These are phyloP conservation scores for Phytophthora macrochlamydospora DNA, from an alignment of 352 stramenopile genomes.

Conservation along the genomic window DNA sequence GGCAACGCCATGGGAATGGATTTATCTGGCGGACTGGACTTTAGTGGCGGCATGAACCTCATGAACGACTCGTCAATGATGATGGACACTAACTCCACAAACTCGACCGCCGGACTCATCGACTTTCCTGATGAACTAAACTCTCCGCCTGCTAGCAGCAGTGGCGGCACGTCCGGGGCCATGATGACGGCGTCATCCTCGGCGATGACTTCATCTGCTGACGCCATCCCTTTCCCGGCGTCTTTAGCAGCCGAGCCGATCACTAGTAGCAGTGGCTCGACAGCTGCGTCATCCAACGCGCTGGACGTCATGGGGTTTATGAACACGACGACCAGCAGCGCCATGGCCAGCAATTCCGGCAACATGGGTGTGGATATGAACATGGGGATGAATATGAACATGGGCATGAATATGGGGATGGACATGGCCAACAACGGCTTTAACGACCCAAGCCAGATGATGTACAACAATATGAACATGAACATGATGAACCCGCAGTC, in stretches of 20 bases:
- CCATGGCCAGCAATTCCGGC: conserved; percentile 25
- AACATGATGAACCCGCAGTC: conserved; percentile 83
- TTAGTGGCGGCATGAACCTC: conserved; percentile 68
- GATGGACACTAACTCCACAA: conserved; percentile 27
- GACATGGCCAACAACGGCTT: conserved; percentile 60
- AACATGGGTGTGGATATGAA: conserved; percentile 45
- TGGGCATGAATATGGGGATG: conserved; percentile 64
- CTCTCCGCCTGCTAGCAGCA: conserved; percentile 46
- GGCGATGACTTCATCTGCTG: conserved; percentile 35
- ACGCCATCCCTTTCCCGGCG: conserved; percentile 81
- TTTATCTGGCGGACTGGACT: conserved; percentile 56
- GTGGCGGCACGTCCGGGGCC: conserved; percentile 32
- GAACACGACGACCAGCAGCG: conserved; percentile 34
- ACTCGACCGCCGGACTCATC: conserved; percentile 61
- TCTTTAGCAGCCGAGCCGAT: conserved; percentile 70
- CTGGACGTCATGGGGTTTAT: conserved; percentile 47
- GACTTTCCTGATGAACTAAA: conserved; percentile 90
- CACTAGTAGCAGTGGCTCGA: conserved; percentile 15
- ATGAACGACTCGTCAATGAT: conserved; percentile 64
- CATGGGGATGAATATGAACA: conserved; percentile 45
- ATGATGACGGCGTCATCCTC: conserved; percentile 37
- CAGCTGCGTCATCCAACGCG: conserved; percentile 53
- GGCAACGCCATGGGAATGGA: conserved; percentile 41
- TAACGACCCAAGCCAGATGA: conserved; percentile 67
- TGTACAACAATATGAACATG: conserved; percentile 76